phyloP scores from a whole-genome alignment of 805 yeast species.

The Schizosaccharomyces octosporus region DNA sequence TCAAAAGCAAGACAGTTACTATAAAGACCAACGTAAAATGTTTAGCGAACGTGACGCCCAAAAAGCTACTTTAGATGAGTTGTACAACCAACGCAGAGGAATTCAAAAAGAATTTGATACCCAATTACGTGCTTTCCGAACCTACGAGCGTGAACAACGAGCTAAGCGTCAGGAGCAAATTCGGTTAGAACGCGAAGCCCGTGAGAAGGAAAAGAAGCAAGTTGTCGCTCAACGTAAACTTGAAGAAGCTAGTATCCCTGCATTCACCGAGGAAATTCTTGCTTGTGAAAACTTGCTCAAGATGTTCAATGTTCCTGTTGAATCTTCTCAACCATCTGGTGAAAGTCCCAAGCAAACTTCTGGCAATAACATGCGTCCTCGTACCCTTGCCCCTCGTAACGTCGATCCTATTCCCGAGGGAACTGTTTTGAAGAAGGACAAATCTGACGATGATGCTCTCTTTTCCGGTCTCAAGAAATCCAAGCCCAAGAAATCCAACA shows the following conservation, averaged over 20 bases:
- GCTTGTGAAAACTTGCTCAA: constrained; percentile 47
- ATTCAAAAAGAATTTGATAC: constrained; percentile 51
- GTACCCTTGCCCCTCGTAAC: constrained; percentile 11
- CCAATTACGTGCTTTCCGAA: constrained; percentile 40
- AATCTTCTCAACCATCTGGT: constrained; percentile 27
- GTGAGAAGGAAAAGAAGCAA: constrained; percentile 20
- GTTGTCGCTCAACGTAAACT: constrained; percentile 45
- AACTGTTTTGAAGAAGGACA: constrained; percentile 35
- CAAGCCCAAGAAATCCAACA: constrained; percentile 18
- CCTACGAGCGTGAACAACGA: constrained; percentile 43
- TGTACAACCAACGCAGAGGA: constrained; percentile 36
- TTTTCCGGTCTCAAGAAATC: constrained; percentile 22
- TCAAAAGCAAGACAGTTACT: constrained; percentile 30
- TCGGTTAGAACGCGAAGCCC: constrained; percentile 31
- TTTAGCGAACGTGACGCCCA: constrained; percentile 42
- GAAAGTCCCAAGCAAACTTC: constrained; percentile 5
- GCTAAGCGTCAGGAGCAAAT: constrained; percentile 29
- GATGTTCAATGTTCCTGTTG: constrained; percentile 20
- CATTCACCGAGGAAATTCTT: constrained; percentile 55
- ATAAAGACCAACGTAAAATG: constrained; percentile 40
- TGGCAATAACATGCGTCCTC: constrained; percentile 7
- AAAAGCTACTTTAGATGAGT: constrained; percentile 41
- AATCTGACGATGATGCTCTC: constrained; percentile 35
- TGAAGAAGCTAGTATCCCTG: constrained; percentile 52
- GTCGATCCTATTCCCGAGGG: constrained; percentile 35